Evolutionary conservation across 257 asterid species (phyloP).

Genomic region (Jacaranda copaia): DNA sequence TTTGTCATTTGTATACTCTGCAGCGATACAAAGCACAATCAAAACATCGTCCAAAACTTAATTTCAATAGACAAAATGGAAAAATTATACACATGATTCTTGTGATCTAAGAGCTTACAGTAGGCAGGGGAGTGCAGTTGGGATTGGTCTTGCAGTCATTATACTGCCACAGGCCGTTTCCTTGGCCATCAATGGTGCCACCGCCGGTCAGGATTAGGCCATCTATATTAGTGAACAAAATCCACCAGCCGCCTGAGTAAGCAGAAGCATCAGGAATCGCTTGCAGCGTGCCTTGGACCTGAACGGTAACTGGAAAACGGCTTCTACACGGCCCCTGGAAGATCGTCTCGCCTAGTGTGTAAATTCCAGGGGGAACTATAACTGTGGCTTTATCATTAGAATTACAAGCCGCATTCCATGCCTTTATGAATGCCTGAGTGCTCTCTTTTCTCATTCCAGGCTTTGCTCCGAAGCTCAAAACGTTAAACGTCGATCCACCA

Average conservation of each 20-base stretch:
- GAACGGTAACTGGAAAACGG: constrained; percentile 40
- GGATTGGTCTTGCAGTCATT: constrained; percentile 53
- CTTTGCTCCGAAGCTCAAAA: constrained; percentile 52
- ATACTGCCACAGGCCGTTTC: constrained; percentile 50
- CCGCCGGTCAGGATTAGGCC: constrained; percentile 56
- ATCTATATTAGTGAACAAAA: constrained; percentile 36
- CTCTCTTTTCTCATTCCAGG: constrained; percentile 36
- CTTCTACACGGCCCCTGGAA: constrained; percentile 60
- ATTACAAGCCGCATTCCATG: constrained; percentile 60
- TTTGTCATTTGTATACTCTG: constrained; percentile 48
- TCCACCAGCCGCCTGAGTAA: constrained; percentile 51
- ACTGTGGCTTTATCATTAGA: constrained; percentile 43
- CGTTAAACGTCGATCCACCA: constrained; percentile 40
- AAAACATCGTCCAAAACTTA: too few relatives aligned
- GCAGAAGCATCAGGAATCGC: constrained; percentile 51
- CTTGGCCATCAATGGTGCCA: constrained; percentile 61
- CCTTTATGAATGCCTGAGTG: constrained; percentile 51
- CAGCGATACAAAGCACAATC: background rate
- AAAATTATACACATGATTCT: too few relatives aligned
- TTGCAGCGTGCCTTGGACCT: constrained; percentile 48
- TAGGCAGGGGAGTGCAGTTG: constrained; percentile 49
- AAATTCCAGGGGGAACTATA: constrained; percentile 49
- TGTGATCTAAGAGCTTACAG: constrained; percentile 35
- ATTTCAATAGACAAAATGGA: too few relatives aligned
- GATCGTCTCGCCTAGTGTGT: constrained; percentile 38